phyloP scores from a whole-genome alignment of 305 asterid genomes.

The Solanum hybrid region DNA sequence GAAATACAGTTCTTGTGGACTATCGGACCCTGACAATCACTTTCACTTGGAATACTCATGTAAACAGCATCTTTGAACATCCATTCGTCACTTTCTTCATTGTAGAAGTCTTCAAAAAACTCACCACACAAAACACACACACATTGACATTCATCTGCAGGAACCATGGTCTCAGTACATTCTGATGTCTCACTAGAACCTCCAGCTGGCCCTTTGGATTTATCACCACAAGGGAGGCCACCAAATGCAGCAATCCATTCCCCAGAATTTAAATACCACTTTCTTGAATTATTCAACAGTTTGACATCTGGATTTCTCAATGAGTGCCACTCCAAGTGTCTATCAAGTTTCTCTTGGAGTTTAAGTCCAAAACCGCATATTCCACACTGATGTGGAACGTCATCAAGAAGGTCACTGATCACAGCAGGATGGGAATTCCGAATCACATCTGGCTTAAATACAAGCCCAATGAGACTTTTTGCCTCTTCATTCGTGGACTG shows the following conservation, averaged over 20 bases:
- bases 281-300: conserved; percentile 30
- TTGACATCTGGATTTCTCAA: conserved; percentile 23
- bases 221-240: not conserved
- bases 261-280: conserved; percentile 46
- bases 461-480: conserved; percentile 62
- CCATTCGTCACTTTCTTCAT: conserved; percentile 63
- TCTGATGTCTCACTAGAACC: conserved; percentile 30
- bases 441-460: conserved; percentile 61
- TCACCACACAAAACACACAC: conserved; percentile 86
- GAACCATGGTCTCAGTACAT: conserved; percentile 52
- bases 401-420: conserved; percentile 57
- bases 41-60: conserved; percentile 30
- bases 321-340: conserved; percentile 70
- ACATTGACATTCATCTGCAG: conserved; percentile 87
- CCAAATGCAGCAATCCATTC: conserved; percentile 47
- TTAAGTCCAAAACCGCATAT: conserved; percentile 56
- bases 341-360: conserved; percentile 51
- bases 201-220: conserved; percentile 21
- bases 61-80: conserved; percentile 80
- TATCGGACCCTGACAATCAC: conserved; percentile 36
- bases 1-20: conserved; percentile 69
- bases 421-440: conserved; percentile 63
- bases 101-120: conserved; percentile 74
- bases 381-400: conserved; percentile 55
- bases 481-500: conserved; percentile 23